These are phyloP conservation scores for Aleurites moluccanus DNA, from an alignment of 441 rosid genomes.

Conservation along the genomic window DNA sequence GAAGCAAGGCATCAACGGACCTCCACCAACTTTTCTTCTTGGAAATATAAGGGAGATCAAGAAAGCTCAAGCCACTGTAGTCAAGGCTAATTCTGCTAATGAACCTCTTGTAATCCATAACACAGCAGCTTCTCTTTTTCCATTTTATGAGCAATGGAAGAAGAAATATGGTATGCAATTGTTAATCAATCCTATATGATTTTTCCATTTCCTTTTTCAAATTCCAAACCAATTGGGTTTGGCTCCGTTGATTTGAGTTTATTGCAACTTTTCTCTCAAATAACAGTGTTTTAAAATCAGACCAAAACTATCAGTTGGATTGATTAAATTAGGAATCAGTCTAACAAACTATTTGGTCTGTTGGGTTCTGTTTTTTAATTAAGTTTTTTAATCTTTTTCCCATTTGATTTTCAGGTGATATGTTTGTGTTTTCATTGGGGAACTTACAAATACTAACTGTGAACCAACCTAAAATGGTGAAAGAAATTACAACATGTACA, in stretches of 20 bases:
- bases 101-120: constrained; percentile 26
- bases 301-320: too few species aligned
- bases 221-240: too few species aligned
- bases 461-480: constrained; percentile 39
- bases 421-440: constrained; percentile 42
- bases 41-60: constrained; percentile 46
- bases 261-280: neutral
- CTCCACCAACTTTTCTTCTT: constrained; percentile 32
- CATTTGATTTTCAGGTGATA: constrained; percentile 32
- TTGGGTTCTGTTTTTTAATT: too few species aligned
- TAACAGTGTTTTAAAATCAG: neutral
- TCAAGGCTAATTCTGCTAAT: neutral
- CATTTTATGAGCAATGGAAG: constrained; percentile 48
- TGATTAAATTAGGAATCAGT: too few species aligned
- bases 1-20: constrained; percentile 47
- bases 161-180: constrained; percentile 33
- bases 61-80: constrained; percentile 16
- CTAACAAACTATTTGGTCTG: too few species aligned
- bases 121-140: constrained; percentile 37
- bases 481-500: constrained; percentile 41
- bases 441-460: constrained; percentile 38
- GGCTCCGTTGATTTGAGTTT: too few species aligned
- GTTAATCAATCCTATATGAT: too few species aligned
- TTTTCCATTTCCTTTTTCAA: too few species aligned
- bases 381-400: neutral